Percentiles rank a stretch among this genome's conserved stretches.
Evolutionary conservation across 2,329 filamentous ascomycete species (phyloP).

Genomic region (Pseudogymnoascus sp.): DNA sequence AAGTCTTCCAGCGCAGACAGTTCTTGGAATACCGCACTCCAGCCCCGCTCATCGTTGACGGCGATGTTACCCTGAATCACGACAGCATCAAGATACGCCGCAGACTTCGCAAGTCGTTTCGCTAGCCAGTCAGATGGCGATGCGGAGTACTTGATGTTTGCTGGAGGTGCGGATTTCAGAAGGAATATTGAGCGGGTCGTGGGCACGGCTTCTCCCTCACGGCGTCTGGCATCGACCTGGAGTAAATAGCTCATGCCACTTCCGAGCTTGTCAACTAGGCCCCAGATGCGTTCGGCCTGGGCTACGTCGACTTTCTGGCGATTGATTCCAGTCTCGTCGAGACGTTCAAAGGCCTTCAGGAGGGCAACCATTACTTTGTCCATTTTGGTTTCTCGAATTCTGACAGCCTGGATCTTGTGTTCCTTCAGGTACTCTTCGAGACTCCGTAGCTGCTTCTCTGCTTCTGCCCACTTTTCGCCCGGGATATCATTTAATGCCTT

Average conservation of each 20-base stretch:
- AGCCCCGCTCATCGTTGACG: constrained; percentile 7
- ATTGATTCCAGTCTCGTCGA: constrained; percentile 8
- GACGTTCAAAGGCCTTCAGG: neutral
- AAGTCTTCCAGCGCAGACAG: constrained; percentile 10
- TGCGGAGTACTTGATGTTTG: neutral
- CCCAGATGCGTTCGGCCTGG: constrained; percentile 5
- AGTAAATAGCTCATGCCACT: constrained; percentile 9
- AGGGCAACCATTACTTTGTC: constrained; percentile 2
- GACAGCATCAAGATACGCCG: neutral
- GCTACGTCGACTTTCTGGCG: neutral
- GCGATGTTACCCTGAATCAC: neutral
- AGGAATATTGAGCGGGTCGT: constrained; percentile 10
- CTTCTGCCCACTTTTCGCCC: neutral
- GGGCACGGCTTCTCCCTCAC: constrained; percentile 7
- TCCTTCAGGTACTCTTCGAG: constrained; percentile 9
- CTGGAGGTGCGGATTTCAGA: constrained; percentile 10
- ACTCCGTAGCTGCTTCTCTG: constrained; percentile 8
- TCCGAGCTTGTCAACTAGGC: constrained; percentile 4
- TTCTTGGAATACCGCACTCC: constrained; percentile 4
- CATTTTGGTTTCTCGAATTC: constrained; percentile 2
- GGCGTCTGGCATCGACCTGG: neutral
- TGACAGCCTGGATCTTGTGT: constrained; percentile 8
- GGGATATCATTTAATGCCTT: constrained; percentile 3
- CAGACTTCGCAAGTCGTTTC: neutral
- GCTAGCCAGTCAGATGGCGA: constrained; percentile 8